These are phyloP conservation scores for Limnomonas spitsbergensis DNA, from an alignment of 139 green algal species.

Conservation along the genomic window DNA sequence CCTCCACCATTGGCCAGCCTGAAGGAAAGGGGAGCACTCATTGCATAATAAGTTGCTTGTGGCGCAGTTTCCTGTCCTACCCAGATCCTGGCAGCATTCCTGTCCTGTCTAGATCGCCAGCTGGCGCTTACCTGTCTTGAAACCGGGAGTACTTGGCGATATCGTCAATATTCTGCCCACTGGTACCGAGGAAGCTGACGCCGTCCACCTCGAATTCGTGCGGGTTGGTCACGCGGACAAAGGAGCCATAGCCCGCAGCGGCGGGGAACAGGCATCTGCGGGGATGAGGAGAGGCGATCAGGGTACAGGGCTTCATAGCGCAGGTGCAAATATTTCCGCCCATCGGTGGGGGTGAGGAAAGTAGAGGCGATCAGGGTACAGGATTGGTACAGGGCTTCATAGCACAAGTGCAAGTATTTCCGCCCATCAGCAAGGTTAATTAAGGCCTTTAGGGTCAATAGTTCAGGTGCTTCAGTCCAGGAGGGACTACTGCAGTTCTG, in stretches of 20 bases:
- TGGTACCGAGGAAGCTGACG: slow-evolving; percentile 83
- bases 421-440: too few species aligned
- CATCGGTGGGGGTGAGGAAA: too few species aligned
- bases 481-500: too few species aligned
- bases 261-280: slow-evolving; percentile 67
- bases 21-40: slow-evolving; percentile 70
- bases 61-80: too few species aligned
- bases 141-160: slow-evolving; percentile 55
- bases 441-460: too few species aligned
- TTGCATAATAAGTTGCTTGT: slow-evolving; percentile 29
- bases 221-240: slow-evolving; percentile 81
- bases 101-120: too few species aligned
- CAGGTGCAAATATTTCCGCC: neutral
- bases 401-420: too few species aligned
- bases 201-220: slow-evolving; percentile 80
- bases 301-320: neutral
- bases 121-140: slow-evolving; percentile 39
- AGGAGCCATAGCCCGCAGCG: slow-evolving; percentile 11
- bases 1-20: slow-evolving; percentile 57
- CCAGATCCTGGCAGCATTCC: too few species aligned
- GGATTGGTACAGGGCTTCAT: too few species aligned
- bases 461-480: too few species aligned
- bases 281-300: too few species aligned
- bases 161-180: slow-evolving; percentile 93
- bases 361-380: too few species aligned